A percentile compares a stretch with the other conserved stretches of the same genome.
These are phyloP conservation scores for Salvia splendens DNA, from an alignment of 257 asterid species.

Conservation along the genomic window DNA sequence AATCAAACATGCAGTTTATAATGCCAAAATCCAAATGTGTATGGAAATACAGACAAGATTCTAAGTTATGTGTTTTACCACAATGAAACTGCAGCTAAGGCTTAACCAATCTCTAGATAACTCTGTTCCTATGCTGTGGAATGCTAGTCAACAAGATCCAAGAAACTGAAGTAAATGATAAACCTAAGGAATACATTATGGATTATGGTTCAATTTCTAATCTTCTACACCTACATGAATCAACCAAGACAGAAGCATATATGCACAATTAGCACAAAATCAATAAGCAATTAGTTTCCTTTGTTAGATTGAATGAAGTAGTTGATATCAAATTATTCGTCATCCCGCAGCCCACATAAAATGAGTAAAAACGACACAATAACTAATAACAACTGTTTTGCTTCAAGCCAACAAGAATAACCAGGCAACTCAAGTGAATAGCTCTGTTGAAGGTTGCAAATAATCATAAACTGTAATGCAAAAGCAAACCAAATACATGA, in stretches of 20 bases:
- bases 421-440: no score
- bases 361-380: not conserved
- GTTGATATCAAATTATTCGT: not conserved
- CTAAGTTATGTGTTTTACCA: no score
- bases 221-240: no score
- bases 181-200: not conserved
- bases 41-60: no score
- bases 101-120: not conserved
- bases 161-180: conserved; percentile 6
- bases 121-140: not conserved
- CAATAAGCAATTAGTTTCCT: not conserved
- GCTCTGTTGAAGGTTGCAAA: conserved; percentile 16
- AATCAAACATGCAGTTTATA: no score
- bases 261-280: not conserved
- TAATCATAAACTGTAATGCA: not conserved
- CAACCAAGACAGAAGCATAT: not conserved
- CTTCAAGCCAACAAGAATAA: not conserved
- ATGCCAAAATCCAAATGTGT: no score
- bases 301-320: not conserved
- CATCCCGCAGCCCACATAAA: conserved; percentile 12
- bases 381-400: conserved; percentile 1
- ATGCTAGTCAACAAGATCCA: not conserved
- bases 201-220: not conserved
- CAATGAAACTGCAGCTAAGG: no score
- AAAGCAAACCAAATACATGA: conserved; percentile 29